Percentiles rank a stretch among this genome's conserved stretches.
phyloP scores from a whole-genome alignment of 305 asterid genomes.

The Fraxinus paxiana region DNA sequence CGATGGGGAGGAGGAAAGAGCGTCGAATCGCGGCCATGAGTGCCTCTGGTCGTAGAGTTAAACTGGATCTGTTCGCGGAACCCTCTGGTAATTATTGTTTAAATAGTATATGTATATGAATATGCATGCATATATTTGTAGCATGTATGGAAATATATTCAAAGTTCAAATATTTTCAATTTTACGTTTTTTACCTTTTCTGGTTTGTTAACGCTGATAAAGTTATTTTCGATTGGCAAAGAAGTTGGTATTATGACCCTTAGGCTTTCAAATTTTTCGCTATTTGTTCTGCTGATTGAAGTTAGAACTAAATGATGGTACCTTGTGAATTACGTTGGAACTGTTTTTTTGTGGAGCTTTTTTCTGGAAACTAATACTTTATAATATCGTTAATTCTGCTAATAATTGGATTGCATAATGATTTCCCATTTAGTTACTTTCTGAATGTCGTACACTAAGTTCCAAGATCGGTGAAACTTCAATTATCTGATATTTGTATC shows the following conservation, averaged over 20 bases:
- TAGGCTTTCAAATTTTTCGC: neutral
- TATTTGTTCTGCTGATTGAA: neutral
- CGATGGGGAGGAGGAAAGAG: constrained; percentile 94
- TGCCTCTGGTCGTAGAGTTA: constrained; percentile 75
- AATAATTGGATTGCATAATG: neutral
- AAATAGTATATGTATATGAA: neutral
- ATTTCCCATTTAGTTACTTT: neutral
- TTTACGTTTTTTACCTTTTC: neutral
- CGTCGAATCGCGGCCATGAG: constrained; percentile 70
- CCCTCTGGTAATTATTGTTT: constrained; percentile 58
- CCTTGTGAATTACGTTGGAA: neutral
- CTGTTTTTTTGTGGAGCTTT: neutral
- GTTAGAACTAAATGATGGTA: neutral
- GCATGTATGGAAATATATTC: neutral
- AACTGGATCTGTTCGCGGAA: constrained; percentile 89
- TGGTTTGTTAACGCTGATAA: neutral
- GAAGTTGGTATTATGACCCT: neutral
- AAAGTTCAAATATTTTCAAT: neutral
- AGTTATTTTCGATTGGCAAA: neutral
- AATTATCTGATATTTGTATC: neutral
- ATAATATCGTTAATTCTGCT: constrained; percentile 1
- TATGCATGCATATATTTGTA: neutral
- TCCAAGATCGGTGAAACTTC: neutral
- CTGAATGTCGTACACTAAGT: constrained; percentile 4
- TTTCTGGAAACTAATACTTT: neutral